Evolutionary conservation across 129 eudicot species (phyloP).

Genomic region (Apium graveolens): DNA sequence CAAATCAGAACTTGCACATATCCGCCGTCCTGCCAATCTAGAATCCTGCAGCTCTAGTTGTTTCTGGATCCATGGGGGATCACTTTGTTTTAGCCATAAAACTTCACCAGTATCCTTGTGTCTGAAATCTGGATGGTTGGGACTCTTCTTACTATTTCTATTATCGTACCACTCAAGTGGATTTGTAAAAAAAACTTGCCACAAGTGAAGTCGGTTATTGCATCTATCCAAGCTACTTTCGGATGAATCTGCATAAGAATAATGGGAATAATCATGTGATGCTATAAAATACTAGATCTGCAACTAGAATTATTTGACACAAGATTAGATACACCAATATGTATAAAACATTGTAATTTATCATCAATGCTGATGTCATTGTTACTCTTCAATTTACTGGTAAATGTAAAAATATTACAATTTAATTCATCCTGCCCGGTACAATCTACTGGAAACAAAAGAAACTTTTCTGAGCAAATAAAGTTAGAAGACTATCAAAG

Average conservation of each 20-base stretch:
- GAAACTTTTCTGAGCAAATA: neutral
- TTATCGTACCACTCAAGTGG: slow-evolving; percentile 73
- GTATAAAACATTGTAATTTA: neutral
- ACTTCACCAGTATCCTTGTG: slow-evolving; percentile 62
- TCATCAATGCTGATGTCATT: neutral
- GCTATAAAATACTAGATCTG: neutral
- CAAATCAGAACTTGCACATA: slow-evolving; percentile 2
- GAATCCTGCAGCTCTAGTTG: slow-evolving; percentile 56
- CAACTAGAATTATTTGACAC: neutral
- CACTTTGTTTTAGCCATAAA: slow-evolving; percentile 45
- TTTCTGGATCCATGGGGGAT: slow-evolving; percentile 76
- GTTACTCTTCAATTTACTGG: neutral
- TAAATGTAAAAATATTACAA: neutral
- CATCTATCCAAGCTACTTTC: slow-evolving; percentile 35
- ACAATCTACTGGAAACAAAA: neutral
- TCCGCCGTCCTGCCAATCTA: slow-evolving; percentile 22
- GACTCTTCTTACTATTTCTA: slow-evolving; percentile 38
- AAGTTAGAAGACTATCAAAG: neutral
- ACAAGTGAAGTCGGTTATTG: slow-evolving; percentile 46
- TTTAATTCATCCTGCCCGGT: neutral
- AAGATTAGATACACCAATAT: neutral
- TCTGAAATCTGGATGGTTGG: slow-evolving; percentile 55
- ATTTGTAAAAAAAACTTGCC: slow-evolving; percentile 74
- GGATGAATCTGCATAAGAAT: slow-evolving; percentile 17
- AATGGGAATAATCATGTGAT: slow-evolving; percentile 1